A percentile compares a stretch with the other conserved stretches of the same genome.
phyloP scores from a whole-genome alignment of 208 protist species.

The Wallacemonas collosoma region DNA sequence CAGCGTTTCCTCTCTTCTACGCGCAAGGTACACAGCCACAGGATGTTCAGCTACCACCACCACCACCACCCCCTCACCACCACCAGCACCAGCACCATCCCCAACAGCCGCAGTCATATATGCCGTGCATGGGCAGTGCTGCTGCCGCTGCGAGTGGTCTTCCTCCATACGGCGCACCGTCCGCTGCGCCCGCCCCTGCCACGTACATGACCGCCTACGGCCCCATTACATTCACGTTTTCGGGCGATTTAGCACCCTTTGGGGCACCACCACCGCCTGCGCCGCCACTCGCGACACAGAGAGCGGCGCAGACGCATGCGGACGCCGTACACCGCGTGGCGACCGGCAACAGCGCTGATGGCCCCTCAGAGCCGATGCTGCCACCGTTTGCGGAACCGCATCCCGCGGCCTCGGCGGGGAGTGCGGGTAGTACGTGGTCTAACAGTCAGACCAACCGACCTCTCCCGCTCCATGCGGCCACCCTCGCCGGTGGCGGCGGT shows the following conservation, averaged over 20 bases:
- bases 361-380: neutral
- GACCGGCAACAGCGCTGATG: neutral
- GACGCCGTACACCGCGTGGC: neutral
- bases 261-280: neutral
- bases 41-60: too few species aligned
- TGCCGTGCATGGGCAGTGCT: too few species aligned
- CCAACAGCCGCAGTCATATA: too few species aligned
- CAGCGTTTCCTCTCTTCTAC: neutral
- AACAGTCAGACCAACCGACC: neutral
- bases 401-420: neutral
- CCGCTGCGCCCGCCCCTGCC: neutral
- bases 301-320: neutral
- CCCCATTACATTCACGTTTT: neutral
- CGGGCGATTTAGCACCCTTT: neutral
- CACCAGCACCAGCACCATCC: too few species aligned
- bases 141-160: neutral
- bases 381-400: constrained; percentile 9
- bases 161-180: neutral
- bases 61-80: too few species aligned
- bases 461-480: neutral
- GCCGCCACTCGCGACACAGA: neutral
- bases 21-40: neutral
- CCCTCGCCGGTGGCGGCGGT: neutral
- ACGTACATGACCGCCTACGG: constrained; percentile 13
- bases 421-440: neutral